Evolutionary conservation across 192 early-diverging fungal genomes (phyloP).

Genomic region (Kickxella alabastrina): DNA sequence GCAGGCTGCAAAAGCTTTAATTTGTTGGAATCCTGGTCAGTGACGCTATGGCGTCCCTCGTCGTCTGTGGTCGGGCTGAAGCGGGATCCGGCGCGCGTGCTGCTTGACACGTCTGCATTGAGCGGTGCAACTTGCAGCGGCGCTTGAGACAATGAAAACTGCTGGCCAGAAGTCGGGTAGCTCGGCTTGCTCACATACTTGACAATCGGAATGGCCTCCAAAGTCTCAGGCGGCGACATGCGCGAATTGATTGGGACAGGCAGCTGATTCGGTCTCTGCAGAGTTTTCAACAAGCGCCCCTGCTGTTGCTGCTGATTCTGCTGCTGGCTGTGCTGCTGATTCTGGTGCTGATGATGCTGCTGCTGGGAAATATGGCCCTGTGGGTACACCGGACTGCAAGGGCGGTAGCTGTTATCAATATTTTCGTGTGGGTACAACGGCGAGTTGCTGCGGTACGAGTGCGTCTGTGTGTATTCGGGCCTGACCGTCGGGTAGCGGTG

Average conservation of each 20-base stretch:
- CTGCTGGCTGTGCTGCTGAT: neutral
- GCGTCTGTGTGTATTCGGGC: too few species aligned
- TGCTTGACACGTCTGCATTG: neutral
- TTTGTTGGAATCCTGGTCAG: constrained; percentile 6
- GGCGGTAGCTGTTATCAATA: too few species aligned
- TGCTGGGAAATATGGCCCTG: too few species aligned
- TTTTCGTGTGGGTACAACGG: too few species aligned
- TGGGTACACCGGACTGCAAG: too few species aligned
- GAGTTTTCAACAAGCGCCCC: neutral
- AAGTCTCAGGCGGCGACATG: neutral
- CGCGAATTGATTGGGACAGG: too few species aligned
- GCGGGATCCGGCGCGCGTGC: neutral
- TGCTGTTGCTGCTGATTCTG: neutral
- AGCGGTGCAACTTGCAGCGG: constrained; percentile 3
- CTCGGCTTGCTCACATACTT: neutral
- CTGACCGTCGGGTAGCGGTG: too few species aligned
- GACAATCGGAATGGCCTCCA: neutral
- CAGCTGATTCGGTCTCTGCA: neutral
- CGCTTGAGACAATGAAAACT: neutral
- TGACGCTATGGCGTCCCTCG: constrained; percentile 5
- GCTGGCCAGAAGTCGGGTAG: neutral
- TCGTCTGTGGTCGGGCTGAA: neutral
- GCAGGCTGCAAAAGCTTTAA: too few species aligned
- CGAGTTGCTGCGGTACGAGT: too few species aligned
- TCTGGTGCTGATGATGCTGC: neutral